Evolutionary conservation across 129 eudicot genomes (phyloP), one percentile per base, ranked within the genome.

Genomic region (Lonicera japonica): DNA sequence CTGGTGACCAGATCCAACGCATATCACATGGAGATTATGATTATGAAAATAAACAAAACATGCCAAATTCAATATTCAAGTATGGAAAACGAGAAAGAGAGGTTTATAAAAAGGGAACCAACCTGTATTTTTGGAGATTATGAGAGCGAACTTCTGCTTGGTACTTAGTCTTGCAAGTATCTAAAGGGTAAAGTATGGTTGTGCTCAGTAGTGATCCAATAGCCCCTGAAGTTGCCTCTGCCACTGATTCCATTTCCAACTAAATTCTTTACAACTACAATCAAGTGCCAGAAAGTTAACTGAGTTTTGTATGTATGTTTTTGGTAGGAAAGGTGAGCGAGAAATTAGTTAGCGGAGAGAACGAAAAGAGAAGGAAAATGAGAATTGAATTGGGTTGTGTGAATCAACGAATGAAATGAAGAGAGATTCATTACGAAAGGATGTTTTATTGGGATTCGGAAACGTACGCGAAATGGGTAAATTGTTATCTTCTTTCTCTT

Each of bases 181-280:
- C 98, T 29, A 91, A 74, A 38, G 98, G 98, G 75, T 91, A 91
- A 58, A 91, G 52, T n/a, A 91, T 69, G 25, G 96, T 87, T 40
- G 98, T 91, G 75, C 98, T 91, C 21, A 87, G 88, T 22, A 91
- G 82, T 52, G 98, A 70, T 69, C 98, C 98, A 16, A 91, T 75
- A 5, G 98, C 96, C 18, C 96, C 98, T 11, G 98, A 82, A 9
- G 98, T 82, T 68, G 98, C 98, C 68, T 91, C 98, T 65, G 82
- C 85, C 65, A 91, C 58, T 2, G 98, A 87, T 64, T 91, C 98
- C 90, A 91, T 77, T 67, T 79, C 82, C 48, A 87, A 80, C 61
- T 63, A 85, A 83, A 29, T 29, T 29, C 36, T 29, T 6, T 58
- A 50, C 40, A 60, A 58, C 50, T 17, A 40, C 6, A 39, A 17